Percentiles rank a stretch among this genome's conserved stretches.
Conservation (phyloP, 345 rosid genomes). For the Brassica carinata region DNA sequence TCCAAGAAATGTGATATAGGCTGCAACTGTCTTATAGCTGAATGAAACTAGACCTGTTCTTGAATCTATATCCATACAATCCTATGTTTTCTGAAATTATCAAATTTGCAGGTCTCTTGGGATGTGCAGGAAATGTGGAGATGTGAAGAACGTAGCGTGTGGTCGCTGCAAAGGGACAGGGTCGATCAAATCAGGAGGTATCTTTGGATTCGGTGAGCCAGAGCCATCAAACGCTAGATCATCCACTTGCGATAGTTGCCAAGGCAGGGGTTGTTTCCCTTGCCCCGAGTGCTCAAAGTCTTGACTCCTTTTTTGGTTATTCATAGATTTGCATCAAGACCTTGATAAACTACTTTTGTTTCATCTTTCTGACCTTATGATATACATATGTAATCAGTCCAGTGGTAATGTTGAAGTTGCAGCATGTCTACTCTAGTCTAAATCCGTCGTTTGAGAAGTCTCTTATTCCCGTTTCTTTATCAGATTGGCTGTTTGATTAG, state of each 20-base stretch:
- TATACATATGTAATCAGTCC: slow-evolving; percentile 9
- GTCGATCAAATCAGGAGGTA: slow-evolving; percentile 54
- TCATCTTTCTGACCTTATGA: slow-evolving; percentile 6
- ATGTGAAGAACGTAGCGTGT: slow-evolving; percentile 74
- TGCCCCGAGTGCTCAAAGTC: slow-evolving; percentile 71
- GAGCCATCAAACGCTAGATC: slow-evolving; percentile 37
- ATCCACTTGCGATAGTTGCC: slow-evolving; percentile 55
- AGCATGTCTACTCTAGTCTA: background rate
- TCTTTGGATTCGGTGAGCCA: slow-evolving; percentile 46
- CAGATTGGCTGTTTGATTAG: background rate
- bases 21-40: background rate
- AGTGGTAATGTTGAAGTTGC: slow-evolving; percentile 6
- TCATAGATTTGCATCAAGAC: slow-evolving; percentile 6
- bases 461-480: background rate
- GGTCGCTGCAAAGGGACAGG: slow-evolving; percentile 80
- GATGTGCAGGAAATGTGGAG: slow-evolving; percentile 86
- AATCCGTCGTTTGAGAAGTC: background rate
- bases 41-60: background rate
- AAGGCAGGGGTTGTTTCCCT: slow-evolving; percentile 69
- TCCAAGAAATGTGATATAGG: background rate
- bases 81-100: background rate
- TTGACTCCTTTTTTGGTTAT: slow-evolving; percentile 19
- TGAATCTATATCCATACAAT: background rate
- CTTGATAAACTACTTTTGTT: slow-evolving; percentile 12
- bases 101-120: slow-evolving; percentile 67